These are phyloP conservation scores for Termitomyces sp. DNA, from an alignment of 1,284 basidiomycete species.

Conservation along the genomic window DNA sequence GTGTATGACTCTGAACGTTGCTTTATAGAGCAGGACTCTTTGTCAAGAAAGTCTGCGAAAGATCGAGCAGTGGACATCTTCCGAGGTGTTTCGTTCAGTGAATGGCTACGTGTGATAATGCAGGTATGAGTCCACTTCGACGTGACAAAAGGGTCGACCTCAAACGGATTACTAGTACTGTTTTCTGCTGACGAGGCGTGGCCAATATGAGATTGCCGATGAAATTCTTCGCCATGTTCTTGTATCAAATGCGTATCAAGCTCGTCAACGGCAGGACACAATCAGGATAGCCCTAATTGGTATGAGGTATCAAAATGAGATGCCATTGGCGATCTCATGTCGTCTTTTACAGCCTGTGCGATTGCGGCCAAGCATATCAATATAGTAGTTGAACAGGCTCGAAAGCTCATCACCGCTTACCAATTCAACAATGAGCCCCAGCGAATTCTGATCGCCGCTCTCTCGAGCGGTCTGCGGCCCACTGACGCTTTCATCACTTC, in stretches of 20 bases:
- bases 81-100: constrained; percentile 78
- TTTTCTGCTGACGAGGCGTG: constrained; percentile 69
- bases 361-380: constrained; percentile 51
- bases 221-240: constrained; percentile 80
- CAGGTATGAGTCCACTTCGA: constrained; percentile 47
- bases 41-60: constrained; percentile 31
- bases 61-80: constrained; percentile 55
- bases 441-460: constrained; percentile 65
- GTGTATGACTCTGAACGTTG: background rate
- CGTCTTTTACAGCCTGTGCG: constrained; percentile 55
- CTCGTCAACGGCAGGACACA: constrained; percentile 58
- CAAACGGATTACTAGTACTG: constrained; percentile 58
- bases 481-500: constrained; percentile 72
- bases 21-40: constrained; percentile 41
- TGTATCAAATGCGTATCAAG: constrained; percentile 73
- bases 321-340: background rate
- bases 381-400: constrained; percentile 63
- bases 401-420: constrained; percentile 65
- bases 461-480: constrained; percentile 63
- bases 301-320: constrained; percentile 23
- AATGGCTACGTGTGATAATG: constrained; percentile 84
- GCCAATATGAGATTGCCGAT: constrained; percentile 64
- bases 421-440: constrained; percentile 83
- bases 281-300: constrained; percentile 71
- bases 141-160: background rate